Base-by-base conservation (phyloP, 2,329 filamentous ascomycete species). In the Xylaria sp. region DNA sequence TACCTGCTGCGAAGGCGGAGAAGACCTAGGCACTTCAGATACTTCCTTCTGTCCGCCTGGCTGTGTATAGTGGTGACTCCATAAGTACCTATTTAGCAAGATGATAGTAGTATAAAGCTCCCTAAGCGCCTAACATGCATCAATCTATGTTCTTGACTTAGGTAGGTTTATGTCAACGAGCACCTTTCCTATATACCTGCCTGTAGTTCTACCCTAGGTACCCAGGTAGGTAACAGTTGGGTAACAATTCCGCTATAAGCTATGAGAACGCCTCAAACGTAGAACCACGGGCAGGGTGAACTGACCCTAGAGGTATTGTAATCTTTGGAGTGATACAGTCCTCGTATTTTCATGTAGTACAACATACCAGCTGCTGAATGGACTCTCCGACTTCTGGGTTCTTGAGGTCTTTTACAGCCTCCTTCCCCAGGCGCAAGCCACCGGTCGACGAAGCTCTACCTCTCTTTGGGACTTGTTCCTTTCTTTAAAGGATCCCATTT, bases 221-320 rank as follows among this genome's bases (percentile, higher is more conserved):
- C 58, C 58, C 55, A 60, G 21, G 37, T 18, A 8, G 57, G 57
- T 65, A 60, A 65, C 47, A n/a, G 48, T 29, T n/a, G 18, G 40
- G 63, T 65, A 60, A 65, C 63, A 48, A 47, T n/a, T 2, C 35
- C 9, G 9, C 53, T 58, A 42, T 29, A 23, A 9, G 47, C 27
- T 32, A 53, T 29, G 50, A 53, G 50, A 27, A 8, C 25, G 25
- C 25, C 50, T 29, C 18, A 29, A 29, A 51, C 25, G 23, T 29
- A 51, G 23, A 12, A 29, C 6, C 16, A 2, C 6, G 32, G 32
- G 5, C 5, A 6, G 6, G 32, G 32, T 35, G 4, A 4, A 35
- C 5, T 35, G 32, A 35, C 8, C 10, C 5, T 35, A 35, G 8
- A 35, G 2, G 32, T 35, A 35, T 35, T 35, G 6, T 35, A 9